These are phyloP conservation scores for Pneumocystis sp. DNA, from an alignment of 1,139 yeast species.

Conservation along the genomic window DNA sequence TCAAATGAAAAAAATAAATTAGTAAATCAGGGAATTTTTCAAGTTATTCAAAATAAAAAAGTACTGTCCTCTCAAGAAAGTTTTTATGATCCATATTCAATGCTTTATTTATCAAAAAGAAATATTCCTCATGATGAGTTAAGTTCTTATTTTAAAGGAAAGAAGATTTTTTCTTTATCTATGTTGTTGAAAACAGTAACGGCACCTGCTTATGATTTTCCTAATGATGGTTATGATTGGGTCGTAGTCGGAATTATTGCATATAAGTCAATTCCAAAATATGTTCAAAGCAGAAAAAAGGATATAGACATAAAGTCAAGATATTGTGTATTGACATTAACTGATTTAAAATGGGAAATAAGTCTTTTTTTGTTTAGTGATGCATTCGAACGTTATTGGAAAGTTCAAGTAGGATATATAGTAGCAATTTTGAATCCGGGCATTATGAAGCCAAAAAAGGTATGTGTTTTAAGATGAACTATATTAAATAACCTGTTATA, in stretches of 20 bases:
- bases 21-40: background rate
- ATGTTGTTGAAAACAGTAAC: slow-evolving; percentile 46
- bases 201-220: slow-evolving; percentile 58
- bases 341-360: slow-evolving; percentile 49
- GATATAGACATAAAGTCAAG: slow-evolving; percentile 31
- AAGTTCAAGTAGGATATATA: slow-evolving; percentile 56
- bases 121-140: slow-evolving; percentile 31
- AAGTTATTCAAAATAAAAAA: background rate
- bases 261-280: slow-evolving; percentile 32
- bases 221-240: slow-evolving; percentile 53
- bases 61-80: background rate
- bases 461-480: background rate
- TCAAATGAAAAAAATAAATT: background rate
- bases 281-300: slow-evolving; percentile 26
- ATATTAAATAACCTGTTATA: background rate
- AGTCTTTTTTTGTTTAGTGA: slow-evolving; percentile 51
- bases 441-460: slow-evolving; percentile 27
- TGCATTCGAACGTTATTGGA: slow-evolving; percentile 59
- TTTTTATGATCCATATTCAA: slow-evolving; percentile 1
- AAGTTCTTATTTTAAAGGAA: slow-evolving; percentile 27
- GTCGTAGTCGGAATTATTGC: slow-evolving; percentile 55
- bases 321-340: slow-evolving; percentile 47
- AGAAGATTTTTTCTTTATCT: slow-evolving; percentile 41
- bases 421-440: slow-evolving; percentile 63
- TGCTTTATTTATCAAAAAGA: slow-evolving; percentile 22